A percentile compares a stretch with the other conserved stretches of the same genome.
phyloP scores from a whole-genome alignment of 306 rosid genomes.

The Fragaria nilgerrensis region DNA sequence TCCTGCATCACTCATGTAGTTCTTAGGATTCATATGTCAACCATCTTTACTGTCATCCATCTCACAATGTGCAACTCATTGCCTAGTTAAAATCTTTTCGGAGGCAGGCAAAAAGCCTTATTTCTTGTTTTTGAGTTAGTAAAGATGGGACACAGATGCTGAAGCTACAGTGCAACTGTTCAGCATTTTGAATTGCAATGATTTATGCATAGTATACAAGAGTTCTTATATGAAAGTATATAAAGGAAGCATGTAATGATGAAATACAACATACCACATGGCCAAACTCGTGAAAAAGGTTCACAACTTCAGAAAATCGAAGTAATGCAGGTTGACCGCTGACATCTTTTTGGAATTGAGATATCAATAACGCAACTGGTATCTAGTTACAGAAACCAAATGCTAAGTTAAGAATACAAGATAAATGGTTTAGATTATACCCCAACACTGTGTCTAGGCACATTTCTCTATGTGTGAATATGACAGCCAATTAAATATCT shows the following conservation, averaged over 20 bases:
- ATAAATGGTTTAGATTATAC: neutral
- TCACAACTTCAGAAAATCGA: constrained; percentile 87
- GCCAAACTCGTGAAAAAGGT: constrained; percentile 94
- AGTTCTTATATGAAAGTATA: neutral
- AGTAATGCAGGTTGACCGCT: constrained; percentile 59
- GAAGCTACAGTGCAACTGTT: neutral
- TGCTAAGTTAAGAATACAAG: neutral
- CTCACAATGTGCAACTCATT: neutral
- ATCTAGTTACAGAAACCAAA: constrained; percentile 45
- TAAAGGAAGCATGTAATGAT: constrained; percentile 13
- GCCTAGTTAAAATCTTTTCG: neutral
- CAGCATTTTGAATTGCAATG: neutral
- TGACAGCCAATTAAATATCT: constrained; percentile 1
- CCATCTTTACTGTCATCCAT: neutral
- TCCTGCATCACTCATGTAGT: neutral
- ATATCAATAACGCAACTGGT: constrained; percentile 72
- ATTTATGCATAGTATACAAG: neutral
- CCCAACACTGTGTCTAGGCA: neutral
- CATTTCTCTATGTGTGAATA: neutral
- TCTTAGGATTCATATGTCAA: neutral
- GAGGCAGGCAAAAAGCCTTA: neutral
- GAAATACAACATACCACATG: constrained; percentile 80
- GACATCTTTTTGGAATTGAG: constrained; percentile 66
- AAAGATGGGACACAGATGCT: neutral
- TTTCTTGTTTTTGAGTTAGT: neutral